Conservation (phyloP, 495 filamentous ascomycete genomes). For the Neurospora sp. region DNA sequence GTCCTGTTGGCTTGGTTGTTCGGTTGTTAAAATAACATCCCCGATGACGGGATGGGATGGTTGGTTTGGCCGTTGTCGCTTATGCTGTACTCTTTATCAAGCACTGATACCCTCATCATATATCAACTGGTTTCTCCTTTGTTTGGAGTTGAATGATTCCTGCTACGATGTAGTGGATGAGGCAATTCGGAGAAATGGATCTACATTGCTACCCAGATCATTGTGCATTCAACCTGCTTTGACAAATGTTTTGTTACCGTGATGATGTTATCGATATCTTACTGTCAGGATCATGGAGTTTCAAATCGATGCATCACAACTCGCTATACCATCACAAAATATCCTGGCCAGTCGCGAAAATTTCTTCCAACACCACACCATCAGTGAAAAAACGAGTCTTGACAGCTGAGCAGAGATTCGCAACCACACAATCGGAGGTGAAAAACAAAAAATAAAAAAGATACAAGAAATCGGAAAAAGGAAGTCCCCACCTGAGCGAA, state of each 20-base stretch:
- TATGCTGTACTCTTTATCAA: slow-evolving; percentile 13
- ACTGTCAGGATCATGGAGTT: no score
- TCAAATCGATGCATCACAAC: no score
- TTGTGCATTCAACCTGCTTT: no score
- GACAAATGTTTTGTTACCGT: no score
- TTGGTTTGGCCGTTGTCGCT: neutral
- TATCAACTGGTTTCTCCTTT: neutral
- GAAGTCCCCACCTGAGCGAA: neutral
- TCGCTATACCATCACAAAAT: no score
- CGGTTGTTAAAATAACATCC: neutral
- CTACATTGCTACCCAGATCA: neutral
- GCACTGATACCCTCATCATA: slow-evolving; percentile 12
- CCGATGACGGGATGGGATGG: neutral
- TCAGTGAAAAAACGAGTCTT: neutral
- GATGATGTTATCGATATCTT: no score
- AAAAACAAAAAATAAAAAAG: neutral
- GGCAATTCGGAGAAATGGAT: neutral
- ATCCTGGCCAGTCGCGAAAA: no score
- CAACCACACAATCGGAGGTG: neutral
- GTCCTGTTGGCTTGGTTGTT: neutral
- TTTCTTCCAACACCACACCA: no score
- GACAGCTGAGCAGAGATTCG: neutral
- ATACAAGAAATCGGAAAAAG: neutral
- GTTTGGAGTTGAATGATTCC: neutral
- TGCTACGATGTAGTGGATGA: neutral